Base-by-base conservation (phyloP, 2,329 filamentous ascomycete species). In the Curvularia eragrostidis region DNA sequence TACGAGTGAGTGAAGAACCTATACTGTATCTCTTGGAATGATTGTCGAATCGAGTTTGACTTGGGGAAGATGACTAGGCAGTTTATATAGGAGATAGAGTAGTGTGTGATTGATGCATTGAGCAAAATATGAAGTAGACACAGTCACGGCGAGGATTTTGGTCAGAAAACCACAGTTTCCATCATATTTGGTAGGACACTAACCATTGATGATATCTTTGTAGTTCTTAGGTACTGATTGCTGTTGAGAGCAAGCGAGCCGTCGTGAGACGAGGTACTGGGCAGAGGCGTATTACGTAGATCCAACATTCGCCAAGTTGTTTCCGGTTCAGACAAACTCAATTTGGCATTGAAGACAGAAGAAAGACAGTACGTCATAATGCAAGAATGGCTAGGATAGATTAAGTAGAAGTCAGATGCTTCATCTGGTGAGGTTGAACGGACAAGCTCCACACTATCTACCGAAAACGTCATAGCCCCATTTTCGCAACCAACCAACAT, bases 391-490 rank as follows among this genome's bases (percentile, higher is more conserved):
- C 21, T 43, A 13, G 8, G 15, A 28, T 3, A n/a, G 5, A 19
- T n/a, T 18, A n/a, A 9, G 12, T 18, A 19, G n/a, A 19, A 46
- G n/a, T 28, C 9, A 30, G 3, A 19, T 5, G 26, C 15, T 28
- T 46, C 24, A 30, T 8, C 26, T n/a, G 30, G n/a, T 30, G n/a
- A 46, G 24, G 42, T 46, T 43, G 5, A 19, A 10, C 26, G 7
- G 24, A n/a, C 15, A 28, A 46, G 42, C 42, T 43, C 53, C 39
- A 52, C 30, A 44, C 47, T 21, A 23, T 38, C 52, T 42, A 34
- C 48, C 32, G 18, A 23, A 55, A 55, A 55, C 47, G 53, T 55
- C 39, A 52, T 55, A 55, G 47, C 34, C 47, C 26, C 47, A 55
- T 38, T 18, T 19, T n/a, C 9, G 42, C 30, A 30, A 21, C 48